Evolutionary conservation across 768 basidiomycete genomes (phyloP).

Genomic region (Boletus sp.): DNA sequence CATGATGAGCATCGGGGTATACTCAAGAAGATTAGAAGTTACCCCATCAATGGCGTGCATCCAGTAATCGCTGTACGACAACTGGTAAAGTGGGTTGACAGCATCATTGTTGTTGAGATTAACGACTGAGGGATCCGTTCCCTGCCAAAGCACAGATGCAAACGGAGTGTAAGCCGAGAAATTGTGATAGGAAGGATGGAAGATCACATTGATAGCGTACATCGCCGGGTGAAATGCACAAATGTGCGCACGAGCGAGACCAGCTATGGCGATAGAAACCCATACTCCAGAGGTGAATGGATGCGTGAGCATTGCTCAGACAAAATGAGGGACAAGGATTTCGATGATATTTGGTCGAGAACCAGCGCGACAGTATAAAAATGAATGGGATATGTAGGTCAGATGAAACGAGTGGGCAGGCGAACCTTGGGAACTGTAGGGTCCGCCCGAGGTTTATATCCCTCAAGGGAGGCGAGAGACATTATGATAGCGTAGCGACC

Average conservation of each 20-base stretch:
- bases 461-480: background rate
- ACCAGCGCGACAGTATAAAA: conserved; percentile 7
- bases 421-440: background rate
- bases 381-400: background rate
- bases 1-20: background rate
- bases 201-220: conserved; percentile 9
- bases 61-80: background rate
- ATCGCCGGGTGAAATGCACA: background rate
- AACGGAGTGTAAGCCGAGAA: background rate
- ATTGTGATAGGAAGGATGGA: background rate
- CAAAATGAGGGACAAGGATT: background rate
- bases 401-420: background rate
- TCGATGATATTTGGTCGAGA: background rate
- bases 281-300: background rate
- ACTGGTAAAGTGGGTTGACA: too few species aligned
- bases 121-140: background rate
- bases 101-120: conserved; percentile 2
- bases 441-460: conserved; percentile 4
- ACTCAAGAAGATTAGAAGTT: background rate
- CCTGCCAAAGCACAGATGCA: conserved; percentile 2
- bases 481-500: background rate
- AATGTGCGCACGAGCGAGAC: conserved; percentile 9
- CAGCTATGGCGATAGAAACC: conserved; percentile 10
- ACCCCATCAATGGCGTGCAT: background rate
- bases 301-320: background rate